Conservation (phyloP, 768 basidiomycete species). For the Leucocoprinus leucothites region DNA sequence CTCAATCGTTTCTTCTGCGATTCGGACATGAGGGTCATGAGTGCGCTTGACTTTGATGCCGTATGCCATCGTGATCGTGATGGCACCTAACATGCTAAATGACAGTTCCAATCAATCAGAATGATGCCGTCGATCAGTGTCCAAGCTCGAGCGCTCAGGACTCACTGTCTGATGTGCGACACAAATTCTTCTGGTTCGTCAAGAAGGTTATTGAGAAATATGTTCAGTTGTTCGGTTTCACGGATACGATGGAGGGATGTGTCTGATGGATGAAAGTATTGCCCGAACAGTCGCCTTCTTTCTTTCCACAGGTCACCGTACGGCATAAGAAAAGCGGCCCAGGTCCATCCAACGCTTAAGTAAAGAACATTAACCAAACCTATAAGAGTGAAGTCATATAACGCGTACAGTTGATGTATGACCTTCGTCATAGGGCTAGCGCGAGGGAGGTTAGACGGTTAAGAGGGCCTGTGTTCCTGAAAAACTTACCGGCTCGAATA, state of each 20-base stretch:
- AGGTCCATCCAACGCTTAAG: constrained; percentile 19
- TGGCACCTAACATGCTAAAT: constrained; percentile 12
- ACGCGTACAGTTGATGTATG: constrained; percentile 12
- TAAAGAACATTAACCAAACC: not conserved
- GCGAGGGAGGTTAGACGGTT: not conserved
- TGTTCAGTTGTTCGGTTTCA: constrained; percentile 19
- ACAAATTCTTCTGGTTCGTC: constrained; percentile 19
- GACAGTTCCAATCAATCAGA: not conserved
- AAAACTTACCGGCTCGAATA: constrained; percentile 38
- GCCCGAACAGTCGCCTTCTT: constrained; percentile 21
- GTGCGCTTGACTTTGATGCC: constrained; percentile 8
- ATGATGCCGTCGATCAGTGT: not conserved
- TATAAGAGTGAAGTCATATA: not conserved
- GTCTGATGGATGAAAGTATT: constrained; percentile 20
- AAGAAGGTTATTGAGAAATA: constrained; percentile 22
- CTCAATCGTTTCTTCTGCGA: constrained; percentile 2
- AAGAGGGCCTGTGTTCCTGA: too few species aligned
- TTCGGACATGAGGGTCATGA: constrained; percentile 5
- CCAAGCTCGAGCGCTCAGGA: not conserved
- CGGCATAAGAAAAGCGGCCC: constrained; percentile 19
- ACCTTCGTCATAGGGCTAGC: constrained; percentile 7
- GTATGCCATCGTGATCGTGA: constrained; percentile 7
- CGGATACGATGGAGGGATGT: constrained; percentile 18
- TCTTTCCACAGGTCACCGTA: constrained; percentile 22
- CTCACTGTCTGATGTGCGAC: constrained; percentile 25